A percentile compares a stretch with the other conserved stretches of the same genome.
Conservation (phyloP, 208 protist species). For the Crithidia mellificae region DNA sequence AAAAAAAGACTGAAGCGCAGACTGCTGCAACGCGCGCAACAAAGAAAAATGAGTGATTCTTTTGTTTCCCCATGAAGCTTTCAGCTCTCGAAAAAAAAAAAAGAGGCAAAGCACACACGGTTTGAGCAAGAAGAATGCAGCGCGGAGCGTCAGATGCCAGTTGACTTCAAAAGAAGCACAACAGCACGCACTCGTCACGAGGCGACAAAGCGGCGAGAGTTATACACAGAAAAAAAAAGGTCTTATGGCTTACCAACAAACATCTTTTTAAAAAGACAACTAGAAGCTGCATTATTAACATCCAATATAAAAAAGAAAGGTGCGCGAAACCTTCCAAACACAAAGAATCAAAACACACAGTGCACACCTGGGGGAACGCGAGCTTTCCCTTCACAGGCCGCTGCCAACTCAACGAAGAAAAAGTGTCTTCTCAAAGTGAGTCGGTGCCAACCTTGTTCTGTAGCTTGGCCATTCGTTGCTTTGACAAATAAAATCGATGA, state of each 20-base stretch:
- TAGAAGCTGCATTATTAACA: background rate
- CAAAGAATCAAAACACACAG: background rate
- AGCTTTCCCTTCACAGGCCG: background rate
- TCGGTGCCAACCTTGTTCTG: no score
- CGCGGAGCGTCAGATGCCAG: no score
- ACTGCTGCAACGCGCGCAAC: background rate
- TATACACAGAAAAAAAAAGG: background rate
- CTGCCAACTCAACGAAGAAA: background rate
- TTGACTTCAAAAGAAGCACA: no score
- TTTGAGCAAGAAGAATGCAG: background rate
- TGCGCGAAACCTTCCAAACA: background rate
- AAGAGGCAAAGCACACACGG: background rate
- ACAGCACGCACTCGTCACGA: background rate
- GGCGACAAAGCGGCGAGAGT: background rate
- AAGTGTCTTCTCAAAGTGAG: background rate
- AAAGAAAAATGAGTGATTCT: background rate
- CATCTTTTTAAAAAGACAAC: constrained; percentile 1
- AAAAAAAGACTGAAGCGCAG: constrained; percentile 30
- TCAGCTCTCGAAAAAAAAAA: background rate
- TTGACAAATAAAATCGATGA: no score
- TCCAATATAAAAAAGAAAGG: background rate
- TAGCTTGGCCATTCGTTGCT: no score
- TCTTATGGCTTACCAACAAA: background rate
- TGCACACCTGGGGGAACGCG: background rate
- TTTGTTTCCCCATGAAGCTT: background rate